Evolutionary conservation across 169 alveolate genomes (phyloP), one percentile per base, ranked within the genome.

Genomic region (Plasmodium gonderi): DNA sequence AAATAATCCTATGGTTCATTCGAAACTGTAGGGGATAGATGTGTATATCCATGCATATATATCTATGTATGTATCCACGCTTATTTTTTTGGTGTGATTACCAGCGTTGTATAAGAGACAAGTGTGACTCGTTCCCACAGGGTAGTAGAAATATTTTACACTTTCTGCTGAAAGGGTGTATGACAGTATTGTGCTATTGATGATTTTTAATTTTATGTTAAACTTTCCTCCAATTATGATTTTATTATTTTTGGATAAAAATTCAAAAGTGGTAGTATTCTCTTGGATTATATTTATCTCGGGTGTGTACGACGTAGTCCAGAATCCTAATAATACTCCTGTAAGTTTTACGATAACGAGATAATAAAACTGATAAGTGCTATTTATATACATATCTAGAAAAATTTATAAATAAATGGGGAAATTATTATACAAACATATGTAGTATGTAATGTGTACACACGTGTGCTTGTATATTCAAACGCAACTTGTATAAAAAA

Each of bases 201-300:
- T 91, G 40, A 95, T 40, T 5, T 77, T 68, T 26, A 95, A 29
- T 36, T 65, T 51, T 17, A 93, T 75, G 38, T 82, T 68, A 40
- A 95, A 90, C 26, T 81, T 82, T n/a, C 94, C 93, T 5, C 97
- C 97, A n/a, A 96, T 94, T 33, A 94, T 64, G 23, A 95, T 29
- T 12, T 72, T 87, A 9, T 69, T 65, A 29, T 87, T 60, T 60
- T 44, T 65, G 36, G 20, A 74, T 42, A 82, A 82, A 42, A 85
- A 82, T 26, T 91, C 60, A 64, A 95, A 91, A 78, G 65, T 45
- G 91, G 95, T 94, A 3, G 91, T 78, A 31, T 92, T 78, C 23
- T 87, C 79, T 29, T 74, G 51, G 26, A 77, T 42, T 31, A 87
- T 87, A 23, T 29, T 49, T 87, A 87, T 87, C 79, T 74, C 93